Evolutionary conservation across 2,329 filamentous ascomycete genomes (phyloP).

Genomic region (Talaromyces funiculosus): DNA sequence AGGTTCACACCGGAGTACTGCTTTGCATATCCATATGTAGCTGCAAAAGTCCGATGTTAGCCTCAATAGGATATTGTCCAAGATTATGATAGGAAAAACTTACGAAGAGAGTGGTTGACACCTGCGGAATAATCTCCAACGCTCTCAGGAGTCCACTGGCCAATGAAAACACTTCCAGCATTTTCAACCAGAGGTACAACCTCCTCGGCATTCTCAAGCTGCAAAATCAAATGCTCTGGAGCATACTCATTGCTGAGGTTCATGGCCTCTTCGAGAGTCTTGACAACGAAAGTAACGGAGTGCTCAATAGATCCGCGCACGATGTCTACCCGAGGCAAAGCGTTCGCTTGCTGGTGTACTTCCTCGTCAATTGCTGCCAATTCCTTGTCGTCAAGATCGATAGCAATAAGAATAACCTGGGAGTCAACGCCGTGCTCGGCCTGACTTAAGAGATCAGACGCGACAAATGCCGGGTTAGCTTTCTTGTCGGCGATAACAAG

Average conservation of each 20-base stretch:
- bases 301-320: conserved; percentile 85
- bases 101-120: conserved; percentile 95
- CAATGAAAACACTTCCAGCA: conserved; percentile 92
- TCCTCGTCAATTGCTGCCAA: conserved; percentile 84
- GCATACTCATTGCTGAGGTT: conserved; percentile 87
- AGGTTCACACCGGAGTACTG: conserved; percentile 98
- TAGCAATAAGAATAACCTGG: conserved; percentile 84
- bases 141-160: conserved; percentile 93
- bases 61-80: neutral
- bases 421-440: conserved; percentile 96
- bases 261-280: conserved; percentile 67
- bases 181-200: conserved; percentile 79
- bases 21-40: conserved; percentile 95
- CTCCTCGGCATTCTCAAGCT: conserved; percentile 69
- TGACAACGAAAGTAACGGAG: conserved; percentile 78
- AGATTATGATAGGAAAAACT: conserved; percentile 39
- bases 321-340: conserved; percentile 85
- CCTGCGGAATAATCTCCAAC: conserved; percentile 97
- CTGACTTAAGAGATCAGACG: conserved; percentile 88
- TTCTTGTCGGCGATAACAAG: conserved; percentile 88
- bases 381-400: conserved; percentile 68
- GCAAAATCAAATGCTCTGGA: conserved; percentile 92
- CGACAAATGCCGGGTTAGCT: conserved; percentile 89
- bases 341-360: conserved; percentile 78
- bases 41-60: conserved; percentile 43